A percentile compares a stretch with the other conserved stretches of the same genome.
Conservation (phyloP, 257 asterid species). For the Verbascum thapsus region DNA sequence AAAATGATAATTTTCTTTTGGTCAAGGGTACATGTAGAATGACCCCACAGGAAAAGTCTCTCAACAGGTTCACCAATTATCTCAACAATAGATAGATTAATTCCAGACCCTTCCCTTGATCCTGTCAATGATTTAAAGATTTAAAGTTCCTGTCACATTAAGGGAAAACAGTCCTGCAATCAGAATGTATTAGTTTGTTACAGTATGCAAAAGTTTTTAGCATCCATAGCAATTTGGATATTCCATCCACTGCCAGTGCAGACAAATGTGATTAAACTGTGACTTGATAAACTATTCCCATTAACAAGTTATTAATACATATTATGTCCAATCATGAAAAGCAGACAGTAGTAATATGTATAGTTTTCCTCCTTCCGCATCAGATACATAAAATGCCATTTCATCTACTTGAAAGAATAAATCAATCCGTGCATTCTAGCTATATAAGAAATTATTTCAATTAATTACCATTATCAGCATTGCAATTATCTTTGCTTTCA, state of each 20-base stretch:
- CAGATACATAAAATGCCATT: background rate
- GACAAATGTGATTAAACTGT: background rate
- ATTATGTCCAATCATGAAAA: background rate
- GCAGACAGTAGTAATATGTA: constrained; percentile 1
- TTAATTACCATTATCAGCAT: constrained; percentile 48
- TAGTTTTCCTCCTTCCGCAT: background rate
- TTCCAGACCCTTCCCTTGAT: constrained; percentile 34
- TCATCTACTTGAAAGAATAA: background rate
- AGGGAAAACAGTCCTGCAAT: constrained; percentile 75
- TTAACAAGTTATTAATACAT: constrained; percentile 1
- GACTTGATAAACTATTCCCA: background rate
- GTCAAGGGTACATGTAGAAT: constrained; percentile 66
- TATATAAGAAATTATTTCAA: constrained; percentile 14
- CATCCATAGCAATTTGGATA: constrained; percentile 32
- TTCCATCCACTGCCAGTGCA: background rate
- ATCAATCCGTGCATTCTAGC: background rate
- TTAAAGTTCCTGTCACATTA: constrained; percentile 76
- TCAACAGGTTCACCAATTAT: constrained; percentile 75
- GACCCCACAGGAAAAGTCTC: constrained; percentile 96
- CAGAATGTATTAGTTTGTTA: constrained; percentile 46
- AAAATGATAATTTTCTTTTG: constrained; percentile 60
- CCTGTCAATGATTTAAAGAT: constrained; percentile 93
- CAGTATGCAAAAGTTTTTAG: constrained; percentile 17
- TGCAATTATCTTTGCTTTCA: constrained; percentile 35
- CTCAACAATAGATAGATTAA: constrained; percentile 50